Evolutionary conservation across 352 stramenopile genomes (phyloP).

Genomic region (Phytophthora podocarpi): DNA sequence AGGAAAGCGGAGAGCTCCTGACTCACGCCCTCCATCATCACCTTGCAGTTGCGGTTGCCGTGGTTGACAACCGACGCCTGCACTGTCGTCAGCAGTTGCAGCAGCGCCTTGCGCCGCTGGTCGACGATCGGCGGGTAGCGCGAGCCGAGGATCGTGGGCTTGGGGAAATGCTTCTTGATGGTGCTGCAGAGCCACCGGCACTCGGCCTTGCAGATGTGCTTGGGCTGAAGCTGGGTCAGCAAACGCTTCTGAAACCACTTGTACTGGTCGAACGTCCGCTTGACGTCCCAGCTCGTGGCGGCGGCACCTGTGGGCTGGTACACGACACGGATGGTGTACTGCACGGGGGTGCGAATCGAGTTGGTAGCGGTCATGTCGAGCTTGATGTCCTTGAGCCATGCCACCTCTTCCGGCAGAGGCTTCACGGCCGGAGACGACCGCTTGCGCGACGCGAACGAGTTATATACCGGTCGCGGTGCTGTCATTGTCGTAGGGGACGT

Average conservation of each 20-base stretch:
- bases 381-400: conserved; percentile 43
- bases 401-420: conserved; percentile 39
- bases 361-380: conserved; percentile 40
- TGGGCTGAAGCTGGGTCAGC: conserved; percentile 47
- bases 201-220: conserved; percentile 66
- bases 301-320: conserved; percentile 20
- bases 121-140: conserved; percentile 33
- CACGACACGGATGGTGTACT: conserved; percentile 38
- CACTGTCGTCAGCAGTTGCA: conserved; percentile 37
- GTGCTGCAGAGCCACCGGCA: conserved; percentile 68
- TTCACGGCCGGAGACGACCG: conserved; percentile 32
- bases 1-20: conserved; percentile 42
- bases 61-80: conserved; percentile 42
- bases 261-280: conserved; percentile 51
- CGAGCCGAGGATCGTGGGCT: conserved; percentile 39
- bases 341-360: conserved; percentile 26
- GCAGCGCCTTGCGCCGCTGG: conserved; percentile 32
- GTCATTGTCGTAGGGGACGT: conserved; percentile 14
- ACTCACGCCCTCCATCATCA: conserved; percentile 39
- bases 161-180: conserved; percentile 67
- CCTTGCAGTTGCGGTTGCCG: conserved; percentile 41
- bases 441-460: conserved; percentile 35
- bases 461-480: conserved; percentile 12
- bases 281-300: conserved; percentile 38
- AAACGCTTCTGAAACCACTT: conserved; percentile 55